These are phyloP conservation scores for Ilyonectria mors-panacis DNA, from an alignment of 2,329 filamentous ascomycete species.

Conservation along the genomic window DNA sequence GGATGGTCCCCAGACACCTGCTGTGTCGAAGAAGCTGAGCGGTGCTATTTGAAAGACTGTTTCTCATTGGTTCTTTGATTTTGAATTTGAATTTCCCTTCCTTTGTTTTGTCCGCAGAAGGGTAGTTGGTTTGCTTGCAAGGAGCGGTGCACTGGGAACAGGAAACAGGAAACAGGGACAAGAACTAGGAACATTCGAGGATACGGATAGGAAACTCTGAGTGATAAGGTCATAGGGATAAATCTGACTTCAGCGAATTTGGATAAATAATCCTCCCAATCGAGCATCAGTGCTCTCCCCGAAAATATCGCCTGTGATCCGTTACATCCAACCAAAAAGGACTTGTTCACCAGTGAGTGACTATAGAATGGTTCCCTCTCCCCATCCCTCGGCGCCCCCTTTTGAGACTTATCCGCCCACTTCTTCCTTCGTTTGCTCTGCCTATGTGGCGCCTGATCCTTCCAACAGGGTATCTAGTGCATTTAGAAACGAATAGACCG, in stretches of 20 bases:
- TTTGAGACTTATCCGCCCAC: conserved; percentile 13
- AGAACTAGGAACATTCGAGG: conserved; percentile 1
- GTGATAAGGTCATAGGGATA: not conserved
- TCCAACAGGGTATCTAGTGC: conserved; percentile 50
- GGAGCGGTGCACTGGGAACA: not conserved
- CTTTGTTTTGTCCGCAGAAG: not conserved
- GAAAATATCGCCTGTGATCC: conserved; percentile 12
- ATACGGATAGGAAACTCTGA: not conserved
- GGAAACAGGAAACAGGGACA: not conserved
- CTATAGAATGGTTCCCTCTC: conserved; percentile 14
- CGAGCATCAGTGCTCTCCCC: conserved; percentile 12
- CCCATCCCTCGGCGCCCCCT: conserved; percentile 3
- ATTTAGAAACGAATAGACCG: conserved; percentile 48
- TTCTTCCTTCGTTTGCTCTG: conserved; percentile 8
- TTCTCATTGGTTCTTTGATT: conserved; percentile 2
- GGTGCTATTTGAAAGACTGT: conserved; percentile 4
- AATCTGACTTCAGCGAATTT: conserved; percentile 30
- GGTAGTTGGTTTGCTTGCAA: not conserved
- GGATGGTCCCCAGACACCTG: conserved; percentile 7
- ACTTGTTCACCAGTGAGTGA: conserved; percentile 25
- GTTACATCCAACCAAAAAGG: conserved; percentile 10
- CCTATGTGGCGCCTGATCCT: conserved; percentile 34
- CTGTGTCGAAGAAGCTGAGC: not conserved
- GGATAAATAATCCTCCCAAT: conserved; percentile 29
- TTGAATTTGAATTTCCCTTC: not conserved